Evolutionary conservation across 352 stramenopile species (phyloP).

Genomic region (Phytopythium oedochilum): DNA sequence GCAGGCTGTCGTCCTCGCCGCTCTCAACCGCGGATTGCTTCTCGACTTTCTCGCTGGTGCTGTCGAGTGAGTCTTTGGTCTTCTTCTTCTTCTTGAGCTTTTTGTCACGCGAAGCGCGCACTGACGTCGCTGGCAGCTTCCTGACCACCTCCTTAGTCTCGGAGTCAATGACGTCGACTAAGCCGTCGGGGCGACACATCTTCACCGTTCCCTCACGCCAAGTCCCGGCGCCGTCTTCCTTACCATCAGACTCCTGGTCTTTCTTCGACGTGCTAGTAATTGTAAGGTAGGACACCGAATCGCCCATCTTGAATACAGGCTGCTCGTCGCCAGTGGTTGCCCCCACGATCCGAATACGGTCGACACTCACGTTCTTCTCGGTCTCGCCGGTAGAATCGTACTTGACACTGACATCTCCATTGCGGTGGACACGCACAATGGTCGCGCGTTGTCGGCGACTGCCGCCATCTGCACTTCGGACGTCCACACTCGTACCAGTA

Average conservation of each 20-base stretch:
- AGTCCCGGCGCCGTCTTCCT: not conserved
- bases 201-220: conserved; percentile 31
- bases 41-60: conserved; percentile 6
- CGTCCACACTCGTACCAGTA: conserved; percentile 6
- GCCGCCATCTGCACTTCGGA: conserved; percentile 5
- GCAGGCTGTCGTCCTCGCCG: conserved; percentile 7
- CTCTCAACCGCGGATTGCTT: conserved; percentile 11
- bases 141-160: conserved; percentile 22
- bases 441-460: conserved; percentile 11
- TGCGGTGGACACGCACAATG: conserved; percentile 32
- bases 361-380: conserved; percentile 29
- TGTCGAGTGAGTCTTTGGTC: conserved; percentile 1
- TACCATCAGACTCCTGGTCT: conserved; percentile 2
- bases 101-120: conserved; percentile 11
- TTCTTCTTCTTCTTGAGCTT: conserved; percentile 10
- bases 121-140: conserved; percentile 16
- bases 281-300: conserved; percentile 10
- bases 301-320: conserved; percentile 2
- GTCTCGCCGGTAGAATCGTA: conserved; percentile 23
- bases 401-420: conserved; percentile 28
- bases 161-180: conserved; percentile 27
- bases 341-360: conserved; percentile 9
- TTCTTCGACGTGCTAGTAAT: conserved; percentile 7
- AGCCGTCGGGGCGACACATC: conserved; percentile 20
- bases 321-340: not conserved